Conservation (phyloP, 306 rosid species). For the Urtica urens region DNA sequence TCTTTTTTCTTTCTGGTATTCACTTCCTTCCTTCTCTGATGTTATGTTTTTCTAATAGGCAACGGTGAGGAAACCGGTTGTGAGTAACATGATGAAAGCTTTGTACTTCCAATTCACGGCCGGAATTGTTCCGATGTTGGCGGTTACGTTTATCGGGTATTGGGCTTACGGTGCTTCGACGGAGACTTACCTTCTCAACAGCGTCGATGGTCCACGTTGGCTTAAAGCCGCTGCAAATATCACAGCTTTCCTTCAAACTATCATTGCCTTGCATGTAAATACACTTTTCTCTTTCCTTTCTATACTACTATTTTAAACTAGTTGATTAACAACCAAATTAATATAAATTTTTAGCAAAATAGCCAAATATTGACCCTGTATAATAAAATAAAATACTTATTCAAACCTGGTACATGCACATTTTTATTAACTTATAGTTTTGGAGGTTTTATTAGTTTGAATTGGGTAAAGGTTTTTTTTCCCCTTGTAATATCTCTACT, state of each 20-base stretch:
- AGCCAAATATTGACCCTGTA: too few relatives aligned
- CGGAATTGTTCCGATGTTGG: slow-evolving; percentile 75
- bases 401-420: too few relatives aligned
- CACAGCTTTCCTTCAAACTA: slow-evolving; percentile 83
- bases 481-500: too few relatives aligned
- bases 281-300: background rate
- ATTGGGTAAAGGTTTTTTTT: too few relatives aligned
- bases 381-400: too few relatives aligned
- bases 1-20: background rate
- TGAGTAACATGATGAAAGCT: slow-evolving; percentile 78
- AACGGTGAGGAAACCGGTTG: slow-evolving; percentile 81
- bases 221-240: slow-evolving; percentile 54
- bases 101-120: slow-evolving; percentile 76
- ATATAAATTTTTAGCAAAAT: too few relatives aligned
- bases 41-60: slow-evolving; percentile 47
- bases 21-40: slow-evolving; percentile 9
- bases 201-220: slow-evolving; percentile 77
- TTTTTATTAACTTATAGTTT: too few relatives aligned
- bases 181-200: slow-evolving; percentile 57
- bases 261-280: slow-evolving; percentile 74
- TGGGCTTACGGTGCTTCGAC: slow-evolving; percentile 95
- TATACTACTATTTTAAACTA: too few relatives aligned
- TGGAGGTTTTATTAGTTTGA: too few relatives aligned
- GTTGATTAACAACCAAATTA: too few relatives aligned
- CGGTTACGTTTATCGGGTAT: slow-evolving; percentile 67